Evolutionary conservation across 2,329 filamentous ascomycete genomes (phyloP).

Genomic region (Tympanopsis confertula): DNA sequence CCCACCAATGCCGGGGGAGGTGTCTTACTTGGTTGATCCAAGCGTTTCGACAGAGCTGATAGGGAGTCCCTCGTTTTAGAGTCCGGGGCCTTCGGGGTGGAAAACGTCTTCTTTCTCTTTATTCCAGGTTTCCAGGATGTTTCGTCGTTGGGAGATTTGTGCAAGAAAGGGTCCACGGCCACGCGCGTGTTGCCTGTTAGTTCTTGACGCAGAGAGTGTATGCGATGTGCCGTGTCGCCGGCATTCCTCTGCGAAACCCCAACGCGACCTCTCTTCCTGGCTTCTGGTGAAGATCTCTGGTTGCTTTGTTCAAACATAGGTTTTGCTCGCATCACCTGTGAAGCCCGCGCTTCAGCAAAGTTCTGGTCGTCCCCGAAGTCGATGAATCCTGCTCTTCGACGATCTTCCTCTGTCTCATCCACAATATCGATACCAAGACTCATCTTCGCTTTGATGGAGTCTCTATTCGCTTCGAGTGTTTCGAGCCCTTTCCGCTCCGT

Average conservation of each 20-base stretch:
- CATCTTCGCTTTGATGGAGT: conserved; percentile 1
- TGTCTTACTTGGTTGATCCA: no score
- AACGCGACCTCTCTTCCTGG: background rate
- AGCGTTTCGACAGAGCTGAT: no score
- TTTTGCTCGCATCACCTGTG: background rate
- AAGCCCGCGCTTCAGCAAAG: no score
- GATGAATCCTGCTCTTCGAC: conserved; percentile 2
- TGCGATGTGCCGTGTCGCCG: conserved; percentile 8
- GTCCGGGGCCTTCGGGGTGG: no score
- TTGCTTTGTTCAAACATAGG: no score
- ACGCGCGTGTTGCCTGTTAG: conserved; percentile 12
- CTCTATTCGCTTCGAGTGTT: background rate
- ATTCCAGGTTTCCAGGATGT: background rate
- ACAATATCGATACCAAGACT: background rate
- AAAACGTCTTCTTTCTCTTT: background rate
- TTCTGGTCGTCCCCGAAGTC: conserved; percentile 3
- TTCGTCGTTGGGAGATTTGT: background rate
- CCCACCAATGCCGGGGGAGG: no score
- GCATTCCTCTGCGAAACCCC: conserved; percentile 8
- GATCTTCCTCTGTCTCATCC: background rate
- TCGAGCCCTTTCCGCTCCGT: conserved; percentile 5
- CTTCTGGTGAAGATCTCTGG: no score
- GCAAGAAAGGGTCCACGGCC: conserved; percentile 12
- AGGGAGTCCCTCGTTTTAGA: no score
- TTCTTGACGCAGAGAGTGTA: conserved; percentile 9